These are phyloP conservation scores for Cyberlindnera bimundalis DNA, from an alignment of 805 yeast species.

Conservation along the genomic window DNA sequence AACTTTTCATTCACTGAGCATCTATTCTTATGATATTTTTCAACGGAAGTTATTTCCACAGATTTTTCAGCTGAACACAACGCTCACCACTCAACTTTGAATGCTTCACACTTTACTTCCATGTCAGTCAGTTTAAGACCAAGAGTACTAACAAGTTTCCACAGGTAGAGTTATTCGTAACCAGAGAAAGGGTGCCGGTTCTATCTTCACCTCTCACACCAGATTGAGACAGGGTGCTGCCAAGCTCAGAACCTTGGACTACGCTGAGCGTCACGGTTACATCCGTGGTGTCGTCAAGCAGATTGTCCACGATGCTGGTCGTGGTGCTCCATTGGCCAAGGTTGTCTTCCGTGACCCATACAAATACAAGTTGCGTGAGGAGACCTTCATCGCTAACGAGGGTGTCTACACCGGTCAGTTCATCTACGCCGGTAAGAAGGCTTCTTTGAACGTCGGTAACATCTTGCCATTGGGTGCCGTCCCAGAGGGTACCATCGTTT, in stretches of 20 bases:
- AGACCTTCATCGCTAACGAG: conserved; percentile 98
- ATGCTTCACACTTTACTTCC: no score
- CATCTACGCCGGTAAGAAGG: conserved; percentile 98
- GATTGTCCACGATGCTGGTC: conserved; percentile 98
- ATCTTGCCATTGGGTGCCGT: conserved; percentile 94
- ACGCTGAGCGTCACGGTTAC: conserved; percentile 99
- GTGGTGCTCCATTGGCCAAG: conserved; percentile 99
- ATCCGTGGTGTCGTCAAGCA: conserved; percentile 98
- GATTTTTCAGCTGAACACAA: no score
- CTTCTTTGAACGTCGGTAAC: conserved; percentile 95
- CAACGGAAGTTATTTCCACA: no score
- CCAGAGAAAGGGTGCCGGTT: conserved; percentile 99
- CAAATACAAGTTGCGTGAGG: conserved; percentile 97
- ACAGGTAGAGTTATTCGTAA: conserved; percentile 99
- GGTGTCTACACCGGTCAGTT: conserved; percentile 99
- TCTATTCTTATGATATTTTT: no score
- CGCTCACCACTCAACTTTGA: no score
- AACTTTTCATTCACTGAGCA: not conserved
- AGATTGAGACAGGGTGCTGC: conserved; percentile 99
- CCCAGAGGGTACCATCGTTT: conserved; percentile 99
- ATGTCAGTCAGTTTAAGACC: not conserved
- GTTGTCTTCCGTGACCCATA: conserved; percentile 99
- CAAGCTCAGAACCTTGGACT: conserved; percentile 98
- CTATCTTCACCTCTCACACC: conserved; percentile 99
- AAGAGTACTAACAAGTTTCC: conserved; percentile 18